A percentile compares a stretch with the other conserved stretches of the same genome.
Conservation (phyloP, 305 asterid genomes). For the Solanum hybrid region DNA sequence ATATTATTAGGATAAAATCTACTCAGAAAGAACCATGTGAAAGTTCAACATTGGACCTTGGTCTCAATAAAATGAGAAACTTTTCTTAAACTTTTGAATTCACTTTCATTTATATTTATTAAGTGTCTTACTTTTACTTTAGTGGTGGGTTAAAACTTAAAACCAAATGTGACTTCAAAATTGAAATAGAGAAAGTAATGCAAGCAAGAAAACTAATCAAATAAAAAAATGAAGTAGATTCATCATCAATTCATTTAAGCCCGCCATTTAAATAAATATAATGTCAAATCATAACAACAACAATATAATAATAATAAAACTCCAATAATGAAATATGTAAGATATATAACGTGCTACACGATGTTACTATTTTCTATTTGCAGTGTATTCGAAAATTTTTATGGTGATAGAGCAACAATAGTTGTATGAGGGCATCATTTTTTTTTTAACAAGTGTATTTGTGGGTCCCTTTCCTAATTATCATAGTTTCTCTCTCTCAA, state of each 20-base stretch:
- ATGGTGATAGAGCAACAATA: too few species aligned
- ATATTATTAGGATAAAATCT: neutral
- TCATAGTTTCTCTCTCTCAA: too few species aligned
- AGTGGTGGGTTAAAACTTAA: neutral
- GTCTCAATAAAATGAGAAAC: neutral
- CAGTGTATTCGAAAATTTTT: too few species aligned
- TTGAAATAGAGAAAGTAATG: neutral
- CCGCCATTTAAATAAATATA: neutral
- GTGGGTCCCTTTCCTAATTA: too few species aligned
- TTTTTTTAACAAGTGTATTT: too few species aligned
- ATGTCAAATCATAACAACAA: neutral
- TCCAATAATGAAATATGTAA: neutral
- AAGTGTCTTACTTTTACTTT: neutral
- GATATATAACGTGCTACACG: neutral
- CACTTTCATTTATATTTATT: neutral
- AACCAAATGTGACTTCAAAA: neutral
- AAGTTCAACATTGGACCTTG: neutral
- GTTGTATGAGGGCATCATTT: too few species aligned
- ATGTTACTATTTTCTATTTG: neutral
- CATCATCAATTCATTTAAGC: neutral
- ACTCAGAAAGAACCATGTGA: neutral
- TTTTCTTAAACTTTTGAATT: neutral
- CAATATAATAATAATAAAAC: too few species aligned
- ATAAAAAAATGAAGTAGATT: neutral
- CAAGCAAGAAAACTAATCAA: neutral